Percentiles rank a stretch among this genome's conserved stretches.
phyloP scores from a whole-genome alignment of 2,329 filamentous ascomycete species.

The Fusarium sp. region DNA sequence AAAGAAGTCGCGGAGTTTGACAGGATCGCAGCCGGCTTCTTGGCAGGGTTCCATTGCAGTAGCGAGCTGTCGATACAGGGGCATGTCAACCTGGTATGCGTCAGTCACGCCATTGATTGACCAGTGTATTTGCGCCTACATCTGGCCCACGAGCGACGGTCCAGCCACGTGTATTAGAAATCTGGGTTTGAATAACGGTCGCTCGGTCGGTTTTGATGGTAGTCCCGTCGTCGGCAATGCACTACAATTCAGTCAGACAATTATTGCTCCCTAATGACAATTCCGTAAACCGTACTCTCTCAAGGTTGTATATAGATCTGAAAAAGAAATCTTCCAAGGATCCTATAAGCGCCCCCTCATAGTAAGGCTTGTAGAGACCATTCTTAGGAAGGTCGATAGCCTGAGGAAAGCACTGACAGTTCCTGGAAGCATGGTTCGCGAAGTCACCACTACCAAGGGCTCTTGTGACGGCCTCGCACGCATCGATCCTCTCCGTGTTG shows the following conservation, averaged over 20 bases:
- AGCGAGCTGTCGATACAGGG: background rate
- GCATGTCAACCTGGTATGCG: background rate
- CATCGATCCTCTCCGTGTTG: background rate
- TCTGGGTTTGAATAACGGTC: background rate
- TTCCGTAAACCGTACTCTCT: background rate
- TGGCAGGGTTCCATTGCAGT: background rate
- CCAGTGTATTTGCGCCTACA: background rate
- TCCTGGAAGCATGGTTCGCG: background rate
- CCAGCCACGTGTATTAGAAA: constrained; percentile 4
- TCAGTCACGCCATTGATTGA: background rate
- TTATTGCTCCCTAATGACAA: no score
- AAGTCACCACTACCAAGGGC: constrained; percentile 4
- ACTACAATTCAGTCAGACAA: background rate
- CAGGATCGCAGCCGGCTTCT: background rate
- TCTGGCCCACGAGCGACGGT: constrained; percentile 5
- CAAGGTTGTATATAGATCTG: background rate
- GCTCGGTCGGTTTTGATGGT: background rate
- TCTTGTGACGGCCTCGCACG: background rate
- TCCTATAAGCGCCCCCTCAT: background rate
- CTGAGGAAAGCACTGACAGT: constrained; percentile 7
- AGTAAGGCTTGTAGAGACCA: background rate
- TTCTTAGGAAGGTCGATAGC: background rate
- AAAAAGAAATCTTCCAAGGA: background rate
- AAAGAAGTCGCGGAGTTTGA: constrained; percentile 10
- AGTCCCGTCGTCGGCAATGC: background rate